Base-by-base conservation (phyloP, 148 eudicot genomes). In the Heliamphora exappendiculata region DNA sequence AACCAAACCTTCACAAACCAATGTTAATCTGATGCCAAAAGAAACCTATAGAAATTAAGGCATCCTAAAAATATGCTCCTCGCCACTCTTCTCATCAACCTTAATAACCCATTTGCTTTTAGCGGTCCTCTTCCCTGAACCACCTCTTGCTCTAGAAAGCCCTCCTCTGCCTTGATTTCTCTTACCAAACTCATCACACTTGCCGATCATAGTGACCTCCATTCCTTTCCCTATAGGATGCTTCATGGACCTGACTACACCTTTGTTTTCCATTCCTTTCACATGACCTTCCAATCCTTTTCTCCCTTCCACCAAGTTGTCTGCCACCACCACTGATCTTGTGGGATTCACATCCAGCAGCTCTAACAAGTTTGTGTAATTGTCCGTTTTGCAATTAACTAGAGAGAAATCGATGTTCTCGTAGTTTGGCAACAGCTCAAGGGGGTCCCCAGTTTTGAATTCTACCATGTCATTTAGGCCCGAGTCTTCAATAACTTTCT, bases 81-180 rank as follows among this genome's bases (percentile, higher is more conserved):
- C 88, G 1, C 88, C 88, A 73, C 78, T 83, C 26, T 75, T 74
- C 53, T 83, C 82, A 76, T 86, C 86, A 37, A 86, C 72, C 70
- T 81, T 53, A 22, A 69, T 63, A 55, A 85, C 71, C 88, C 88
- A 86, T 39, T 76, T 78, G 74, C 88, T 85, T 39, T 80, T 85
- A 59, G 64, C 36, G 17, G 24, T 63, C 42, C 24, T 79, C 78
- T 69, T 75, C 75, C 60, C 72, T 2, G 31, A 64, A 0, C 81
- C 58, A 53, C 77, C 73, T 11, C 70, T 72, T 14, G 78, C 20
- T 53, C 80, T 60, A 53, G 49, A 22, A 49, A 26, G 60, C 55
- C 54, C 28, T 13, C 26, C 31, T n/a, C 60, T 73, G 49, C 53
- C 60, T 13, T 69, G 67, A 36, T 51, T 53, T 54, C 45, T 53